Evolutionary conservation across 2,329 filamentous ascomycete species (phyloP), one percentile per base, ranked within the genome.

Genomic region (Penicillium janthinellum): DNA sequence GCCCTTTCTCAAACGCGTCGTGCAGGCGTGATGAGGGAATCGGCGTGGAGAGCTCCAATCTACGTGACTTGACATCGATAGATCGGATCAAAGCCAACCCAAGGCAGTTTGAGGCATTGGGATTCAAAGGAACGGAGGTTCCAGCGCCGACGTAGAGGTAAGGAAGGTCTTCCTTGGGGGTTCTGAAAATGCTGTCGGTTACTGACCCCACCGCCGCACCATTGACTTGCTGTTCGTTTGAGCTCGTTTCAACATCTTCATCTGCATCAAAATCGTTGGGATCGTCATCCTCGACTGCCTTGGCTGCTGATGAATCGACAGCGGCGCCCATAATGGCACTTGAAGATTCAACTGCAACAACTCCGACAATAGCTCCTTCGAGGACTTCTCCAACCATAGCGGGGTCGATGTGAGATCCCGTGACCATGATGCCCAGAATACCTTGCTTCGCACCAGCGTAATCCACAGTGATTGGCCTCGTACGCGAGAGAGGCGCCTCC

Each of bases 341-440:
- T 0, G 74, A 65, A 5, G 78, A 76, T 57, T 84, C 79, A 3
- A 83, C 71, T 1, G 79, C 77, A 1, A 85, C 77, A 34, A 88
- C 74, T 5, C 82, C 83, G 11, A 87, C 79, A 8, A 86, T 67
- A 4, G 81, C 74, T 42, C 84, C 85, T 45, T 85, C 81, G 20
- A 88, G 73, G 3, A 82, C 76, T 60, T 83, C 80, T 11, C 74
- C 65, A 2, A 87, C 73, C 42, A 82, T 77, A 15, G 78, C 75
- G 3, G 81, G 76, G 8, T 78, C 72, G 4, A 83, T 74, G 34
- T 77, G 77, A 49, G 84, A 82, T 22, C 81, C 81, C 61, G 84
- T 78, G 2, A 82, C 76, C 67, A 85, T 78, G 52, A 86, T 77
- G 15, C 80, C 83, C 31, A 78, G 68, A 48, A 87, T 78, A 58